Evolutionary conservation across 1,139 yeast genomes (phyloP).

Genomic region (Wickerhamomyces sp.): DNA sequence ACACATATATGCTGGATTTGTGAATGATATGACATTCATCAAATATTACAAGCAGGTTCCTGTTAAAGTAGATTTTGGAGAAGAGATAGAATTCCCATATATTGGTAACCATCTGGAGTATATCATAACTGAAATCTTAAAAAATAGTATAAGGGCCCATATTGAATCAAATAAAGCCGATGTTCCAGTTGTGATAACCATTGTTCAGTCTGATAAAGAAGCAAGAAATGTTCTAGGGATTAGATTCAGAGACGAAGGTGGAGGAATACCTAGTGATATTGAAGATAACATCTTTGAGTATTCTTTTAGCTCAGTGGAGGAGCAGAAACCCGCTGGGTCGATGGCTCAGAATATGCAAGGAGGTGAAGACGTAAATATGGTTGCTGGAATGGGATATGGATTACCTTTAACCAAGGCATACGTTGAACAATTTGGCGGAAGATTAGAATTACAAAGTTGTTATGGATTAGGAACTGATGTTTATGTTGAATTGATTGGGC

Average conservation of each 20-base stretch:
- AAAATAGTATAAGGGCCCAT: constrained; percentile 83
- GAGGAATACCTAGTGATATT: constrained; percentile 71
- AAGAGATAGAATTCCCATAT: constrained; percentile 58
- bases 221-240: constrained; percentile 43
- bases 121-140: constrained; percentile 78
- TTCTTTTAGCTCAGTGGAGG: constrained; percentile 68
- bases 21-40: constrained; percentile 75
- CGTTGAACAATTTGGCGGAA: constrained; percentile 70
- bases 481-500: constrained; percentile 49
- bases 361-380: constrained; percentile 65
- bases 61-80: constrained; percentile 51
- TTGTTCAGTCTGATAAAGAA: constrained; percentile 36
- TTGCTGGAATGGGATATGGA: constrained; percentile 97
- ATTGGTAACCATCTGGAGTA: constrained; percentile 86
- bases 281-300: constrained; percentile 74
- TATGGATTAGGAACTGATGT: constrained; percentile 85
- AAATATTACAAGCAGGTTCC: constrained; percentile 75
- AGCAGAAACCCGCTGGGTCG: constrained; percentile 23
- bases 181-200: constrained; percentile 64
- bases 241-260: constrained; percentile 81
- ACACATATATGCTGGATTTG: constrained; percentile 62
- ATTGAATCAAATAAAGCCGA: constrained; percentile 56
- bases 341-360: constrained; percentile 57
- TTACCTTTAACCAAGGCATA: constrained; percentile 78
- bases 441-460: constrained; percentile 71